A percentile compares a stretch with the other conserved stretches of the same genome.
These are phyloP conservation scores for Blattamonas nauphoetae DNA, from an alignment of 78 protist species.

Conservation along the genomic window DNA sequence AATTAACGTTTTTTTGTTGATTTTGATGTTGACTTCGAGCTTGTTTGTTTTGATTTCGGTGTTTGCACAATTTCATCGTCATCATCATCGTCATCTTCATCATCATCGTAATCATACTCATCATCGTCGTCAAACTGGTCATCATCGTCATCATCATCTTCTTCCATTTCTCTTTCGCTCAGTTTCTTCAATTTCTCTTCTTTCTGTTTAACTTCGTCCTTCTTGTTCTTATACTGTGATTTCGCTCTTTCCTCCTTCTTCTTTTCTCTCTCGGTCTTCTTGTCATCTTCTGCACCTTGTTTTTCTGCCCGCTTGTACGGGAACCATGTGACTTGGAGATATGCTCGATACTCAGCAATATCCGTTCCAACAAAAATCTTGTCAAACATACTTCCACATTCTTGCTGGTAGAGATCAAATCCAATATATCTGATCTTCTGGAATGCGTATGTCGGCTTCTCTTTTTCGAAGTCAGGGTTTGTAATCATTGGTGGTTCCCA, in stretches of 20 bases:
- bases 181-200: not conserved
- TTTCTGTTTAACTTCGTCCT: not conserved
- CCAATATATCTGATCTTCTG: not conserved
- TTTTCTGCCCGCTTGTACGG: not conserved
- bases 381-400: conserved; percentile 93
- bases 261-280: too few relatives aligned
- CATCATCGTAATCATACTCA: not conserved
- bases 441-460: not conserved
- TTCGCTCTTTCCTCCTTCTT: not conserved
- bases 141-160: too few relatives aligned
- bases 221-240: not conserved
- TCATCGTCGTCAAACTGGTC: too few relatives aligned
- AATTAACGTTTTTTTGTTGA: too few relatives aligned
- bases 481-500: conserved; percentile 85
- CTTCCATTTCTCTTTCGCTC: not conserved
- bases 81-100: not conserved
- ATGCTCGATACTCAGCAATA: conserved; percentile 39
- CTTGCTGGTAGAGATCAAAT: conserved; percentile 41
- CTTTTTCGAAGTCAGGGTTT: conserved; percentile 21
- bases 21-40: too few relatives aligned
- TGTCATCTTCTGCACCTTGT: too few relatives aligned
- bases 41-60: not conserved
- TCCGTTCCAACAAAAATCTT: conserved; percentile 79
- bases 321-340: not conserved
- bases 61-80: not conserved